These are phyloP conservation scores for Taxillus chinensis DNA, from an alignment of 164 flowering plant genomes.

Conservation along the genomic window DNA sequence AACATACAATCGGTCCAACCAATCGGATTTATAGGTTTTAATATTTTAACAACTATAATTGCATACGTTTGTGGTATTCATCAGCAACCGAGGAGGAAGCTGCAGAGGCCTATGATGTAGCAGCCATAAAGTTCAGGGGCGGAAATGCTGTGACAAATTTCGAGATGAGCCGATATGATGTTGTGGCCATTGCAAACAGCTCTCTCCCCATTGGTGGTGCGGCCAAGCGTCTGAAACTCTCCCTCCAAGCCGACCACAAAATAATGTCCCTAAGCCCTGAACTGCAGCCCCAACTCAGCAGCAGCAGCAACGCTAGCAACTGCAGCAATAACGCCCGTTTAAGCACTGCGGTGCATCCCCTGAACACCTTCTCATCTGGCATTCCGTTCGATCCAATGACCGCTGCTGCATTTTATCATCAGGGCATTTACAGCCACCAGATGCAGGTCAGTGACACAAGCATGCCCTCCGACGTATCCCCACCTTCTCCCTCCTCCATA, in stretches of 20 bases:
- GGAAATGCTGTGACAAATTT: slow-evolving; percentile 57
- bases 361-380: slow-evolving; percentile 27
- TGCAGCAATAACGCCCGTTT: slow-evolving; percentile 29
- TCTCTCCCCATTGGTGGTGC: slow-evolving; percentile 45
- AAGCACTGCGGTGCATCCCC: slow-evolving; percentile 16
- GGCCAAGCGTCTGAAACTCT: slow-evolving; percentile 20
- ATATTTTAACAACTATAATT: no score
- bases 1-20: not conserved
- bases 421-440: slow-evolving; percentile 26
- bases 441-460: slow-evolving; percentile 10
- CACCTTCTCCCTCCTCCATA: slow-evolving; percentile 7
- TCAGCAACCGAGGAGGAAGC: slow-evolving; percentile 69
- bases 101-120: slow-evolving; percentile 64
- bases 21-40: not conserved
- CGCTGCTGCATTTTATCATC: slow-evolving; percentile 14
- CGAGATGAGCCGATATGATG: slow-evolving; percentile 49
- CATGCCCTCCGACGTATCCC: slow-evolving; percentile 7
- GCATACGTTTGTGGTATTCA: not conserved
- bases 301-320: slow-evolving; percentile 9
- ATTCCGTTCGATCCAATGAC: slow-evolving; percentile 32
- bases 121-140: slow-evolving; percentile 59
- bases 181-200: slow-evolving; percentile 55
- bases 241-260: slow-evolving; percentile 18
- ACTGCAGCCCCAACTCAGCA: slow-evolving; percentile 22
- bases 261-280: slow-evolving; percentile 11